Base-by-base conservation (phyloP, 306 rosid genomes). In the Fragaria iinumae region DNA sequence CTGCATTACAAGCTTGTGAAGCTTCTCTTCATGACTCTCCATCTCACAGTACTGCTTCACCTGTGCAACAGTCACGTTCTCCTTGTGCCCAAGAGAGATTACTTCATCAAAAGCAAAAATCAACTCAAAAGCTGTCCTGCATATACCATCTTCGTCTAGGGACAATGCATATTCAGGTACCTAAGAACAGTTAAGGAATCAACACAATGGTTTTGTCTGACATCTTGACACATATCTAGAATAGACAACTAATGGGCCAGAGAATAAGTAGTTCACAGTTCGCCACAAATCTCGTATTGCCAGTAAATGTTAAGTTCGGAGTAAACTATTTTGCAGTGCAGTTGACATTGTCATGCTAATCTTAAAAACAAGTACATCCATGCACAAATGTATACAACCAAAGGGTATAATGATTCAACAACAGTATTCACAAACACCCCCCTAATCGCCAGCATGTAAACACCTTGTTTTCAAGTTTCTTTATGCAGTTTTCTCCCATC, bases 1-100 rank as follows among this genome's bases (percentile, higher is more conserved):
- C 85, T 90, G 93, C 97, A 85, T 47, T 55, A 95, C 97, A 76
- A 92, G 86, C 85, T 90, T 95, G 88, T 92, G 97, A 87, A 95
- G 79, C 87, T 92, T 95, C 93, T 95, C 99, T 85, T 95, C 99
- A 64, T 90, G 97, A 87, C 97, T 88, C 89, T 95, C 96, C 97
- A 90, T 94, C 85, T 91, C 95, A 84, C 97, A 90, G 80, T 94
- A 90, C 79, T 90, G 97, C 84, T 89, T 91, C 73, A 94, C 98
- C 83, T 90, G 96, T 44, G 98, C 89, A 83, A 89, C 93, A 43
- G 90, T 89, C 77, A 90, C 93, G 77, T 78, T 91, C 83, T 94
- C 97, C 89, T 89, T 91, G 93, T 92, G 96, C 74, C 99, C 99
- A 70, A 95, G 93, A 77, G 99, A 79, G 78, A 92, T 92, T 80